Base-by-base conservation (phyloP, 1,139 yeast species). In the Kurtzmaniella quercitrusa region DNA sequence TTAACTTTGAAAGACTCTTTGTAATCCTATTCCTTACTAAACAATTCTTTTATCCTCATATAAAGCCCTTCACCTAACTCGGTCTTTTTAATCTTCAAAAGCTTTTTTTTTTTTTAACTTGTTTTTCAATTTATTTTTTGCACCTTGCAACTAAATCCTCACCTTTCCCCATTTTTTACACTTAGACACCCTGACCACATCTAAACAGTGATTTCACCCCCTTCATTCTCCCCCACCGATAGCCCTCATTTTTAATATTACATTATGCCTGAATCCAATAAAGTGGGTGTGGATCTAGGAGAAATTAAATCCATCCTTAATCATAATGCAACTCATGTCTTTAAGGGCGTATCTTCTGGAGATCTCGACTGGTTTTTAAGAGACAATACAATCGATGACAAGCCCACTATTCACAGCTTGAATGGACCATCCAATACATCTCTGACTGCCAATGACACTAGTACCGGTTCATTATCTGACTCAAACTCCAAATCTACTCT, bases 321-420 rank as follows among this genome's bases (percentile, higher is more conserved):
- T 26, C 51, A 53, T 21, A 58, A 56, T 33, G 46, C 49, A n/a
- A 48, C 42, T 35, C 41, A 47, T 8, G 54, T 56, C 39, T 52
- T 61, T 23, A 55, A 58, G 42, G 71, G 66, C 2, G 61, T 68
- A 16, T 55, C 57, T 30, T 60, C 57, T 39, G 56, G 60, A 17
- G 76, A 71, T 45, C 66, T 71, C 12, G 74, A 76, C 50, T 78
- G 82, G 83, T 66, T 78, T 46, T 59, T 78, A 16, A 60, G 80
- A 44, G 68, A 63, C 43, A 47, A 60, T 3, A 46, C 48, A 19
- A 51, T 55, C 9, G 43, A 36, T 9, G 33, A 20, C 14, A 16
- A n/a, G n/a, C 38, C 46, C 17, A n/a, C n/a, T n/a, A n/a, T n/a
- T n/a, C n/a, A n/a, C n/a, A n/a, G n/a, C n/a, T 26, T 33, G 14